Evolutionary conservation across 2,329 filamentous ascomycete species (phyloP).

Genomic region (Exophiala viscosa): DNA sequence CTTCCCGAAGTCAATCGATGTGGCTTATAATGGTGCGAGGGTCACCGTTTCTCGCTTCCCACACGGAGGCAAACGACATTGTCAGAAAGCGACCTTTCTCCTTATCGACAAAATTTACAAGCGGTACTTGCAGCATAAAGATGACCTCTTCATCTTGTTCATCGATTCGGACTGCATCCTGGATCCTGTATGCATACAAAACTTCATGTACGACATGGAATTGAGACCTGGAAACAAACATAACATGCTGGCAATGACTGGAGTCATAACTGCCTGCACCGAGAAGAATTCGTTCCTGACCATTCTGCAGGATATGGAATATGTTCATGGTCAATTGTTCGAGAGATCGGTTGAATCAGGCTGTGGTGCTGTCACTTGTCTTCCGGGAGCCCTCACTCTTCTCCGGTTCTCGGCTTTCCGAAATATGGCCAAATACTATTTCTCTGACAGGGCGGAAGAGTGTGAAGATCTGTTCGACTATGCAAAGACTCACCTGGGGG

Average conservation of each 20-base stretch:
- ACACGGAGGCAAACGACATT: constrained; percentile 89
- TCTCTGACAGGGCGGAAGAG: constrained; percentile 92
- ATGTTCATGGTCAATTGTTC: constrained; percentile 93
- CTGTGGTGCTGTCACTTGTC: constrained; percentile 88
- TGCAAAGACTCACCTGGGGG: constrained; percentile 89
- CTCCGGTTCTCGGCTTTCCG: constrained; percentile 93
- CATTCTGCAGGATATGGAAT: constrained; percentile 94
- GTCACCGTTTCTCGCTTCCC: constrained; percentile 89
- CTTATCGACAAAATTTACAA: constrained; percentile 91
- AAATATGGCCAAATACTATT: constrained; percentile 97
- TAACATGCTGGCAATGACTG: constrained; percentile 96
- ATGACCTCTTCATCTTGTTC: constrained; percentile 92
- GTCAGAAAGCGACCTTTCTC: constrained; percentile 88
- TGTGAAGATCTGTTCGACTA: constrained; percentile 96
- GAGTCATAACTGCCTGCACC: constrained; percentile 92
- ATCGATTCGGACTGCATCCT: constrained; percentile 97
- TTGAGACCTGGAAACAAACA: constrained; percentile 85
- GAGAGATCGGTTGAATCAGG: constrained; percentile 93
- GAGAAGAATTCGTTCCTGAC: constrained; percentile 85
- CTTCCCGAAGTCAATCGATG: constrained; percentile 87
- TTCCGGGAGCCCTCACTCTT: constrained; percentile 93
- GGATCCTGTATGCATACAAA: constrained; percentile 86
- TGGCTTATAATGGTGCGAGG: constrained; percentile 74
- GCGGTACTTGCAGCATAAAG: constrained; percentile 78
- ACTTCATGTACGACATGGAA: constrained; percentile 99